Percentiles rank a stretch among this genome's conserved stretches.
Conservation (phyloP, 2,329 filamentous ascomycete genomes). For the Uncinocarpus reesii region DNA sequence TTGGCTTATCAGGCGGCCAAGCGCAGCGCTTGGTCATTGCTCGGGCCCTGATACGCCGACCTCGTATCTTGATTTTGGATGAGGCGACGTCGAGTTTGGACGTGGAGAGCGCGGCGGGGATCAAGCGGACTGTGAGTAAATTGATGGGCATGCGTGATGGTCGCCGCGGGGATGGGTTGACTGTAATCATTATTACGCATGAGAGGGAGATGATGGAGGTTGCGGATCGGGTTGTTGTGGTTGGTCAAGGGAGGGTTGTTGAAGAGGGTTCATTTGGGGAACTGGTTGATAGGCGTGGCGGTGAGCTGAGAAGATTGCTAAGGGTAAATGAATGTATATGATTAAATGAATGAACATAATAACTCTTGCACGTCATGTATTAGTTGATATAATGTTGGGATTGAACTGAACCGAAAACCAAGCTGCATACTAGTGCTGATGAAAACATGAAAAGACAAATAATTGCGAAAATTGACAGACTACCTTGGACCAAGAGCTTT, state of each 20-base stretch:
- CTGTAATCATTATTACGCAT: slow-evolving; percentile 75
- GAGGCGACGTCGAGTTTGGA: slow-evolving; percentile 81
- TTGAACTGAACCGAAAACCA: too few relatives aligned
- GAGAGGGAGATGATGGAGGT: slow-evolving; percentile 75
- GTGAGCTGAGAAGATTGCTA: slow-evolving; percentile 38
- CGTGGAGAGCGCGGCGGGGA: slow-evolving; percentile 51
- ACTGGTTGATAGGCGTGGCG: slow-evolving; percentile 39
- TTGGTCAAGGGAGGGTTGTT: slow-evolving; percentile 56
- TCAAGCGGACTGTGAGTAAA: slow-evolving; percentile 52
- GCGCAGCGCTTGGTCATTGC: slow-evolving; percentile 73
- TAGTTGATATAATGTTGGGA: too few relatives aligned
- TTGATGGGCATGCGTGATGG: slow-evolving; percentile 37
- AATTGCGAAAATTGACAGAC: neutral
- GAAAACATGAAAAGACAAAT: neutral
- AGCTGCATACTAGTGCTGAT: neutral
- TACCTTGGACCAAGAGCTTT: neutral
- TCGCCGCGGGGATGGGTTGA: slow-evolving; percentile 40
- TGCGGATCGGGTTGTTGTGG: slow-evolving; percentile 61
- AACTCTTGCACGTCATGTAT: neutral
- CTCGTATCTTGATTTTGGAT: slow-evolving; percentile 67
- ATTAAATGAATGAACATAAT: neutral
- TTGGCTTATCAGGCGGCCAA: slow-evolving; percentile 68
- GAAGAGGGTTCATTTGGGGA: slow-evolving; percentile 60
- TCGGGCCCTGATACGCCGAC: slow-evolving; percentile 60
- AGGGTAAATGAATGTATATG: slow-evolving; percentile 21